These are phyloP conservation scores for Ophiostoma montium DNA, from an alignment of 2,329 filamentous ascomycete genomes.

Conservation along the genomic window DNA sequence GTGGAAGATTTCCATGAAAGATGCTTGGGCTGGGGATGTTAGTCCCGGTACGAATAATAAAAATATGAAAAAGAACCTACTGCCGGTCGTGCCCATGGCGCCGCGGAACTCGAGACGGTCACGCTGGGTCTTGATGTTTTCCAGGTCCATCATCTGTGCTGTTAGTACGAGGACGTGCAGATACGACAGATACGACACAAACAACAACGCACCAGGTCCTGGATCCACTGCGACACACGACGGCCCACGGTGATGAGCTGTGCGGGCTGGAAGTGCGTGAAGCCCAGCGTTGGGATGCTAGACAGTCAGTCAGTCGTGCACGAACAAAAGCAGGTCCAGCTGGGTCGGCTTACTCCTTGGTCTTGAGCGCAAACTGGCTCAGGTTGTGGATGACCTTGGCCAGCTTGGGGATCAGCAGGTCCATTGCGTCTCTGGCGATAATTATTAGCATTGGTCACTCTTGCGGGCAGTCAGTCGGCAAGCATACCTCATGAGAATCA, in stretches of 20 bases:
- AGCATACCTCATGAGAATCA: slow-evolving; percentile 49
- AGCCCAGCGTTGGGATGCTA: slow-evolving; percentile 12
- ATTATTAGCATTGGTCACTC: neutral
- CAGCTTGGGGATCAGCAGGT: slow-evolving; percentile 64
- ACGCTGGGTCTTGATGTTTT: slow-evolving; percentile 55
- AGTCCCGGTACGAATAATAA: slow-evolving; percentile 20
- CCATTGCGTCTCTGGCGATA: slow-evolving; percentile 48
- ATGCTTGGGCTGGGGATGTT: slow-evolving; percentile 24
- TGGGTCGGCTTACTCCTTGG: slow-evolving; percentile 6
- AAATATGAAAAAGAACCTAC: neutral
- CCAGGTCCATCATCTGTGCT: slow-evolving; percentile 43
- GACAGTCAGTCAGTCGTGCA: slow-evolving; percentile 18
- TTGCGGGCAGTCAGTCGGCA: neutral
- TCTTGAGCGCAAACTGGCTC: slow-evolving; percentile 51
- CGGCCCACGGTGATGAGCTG: slow-evolving; percentile 50
- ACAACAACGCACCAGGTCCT: slow-evolving; percentile 43
- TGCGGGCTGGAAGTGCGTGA: slow-evolving; percentile 55
- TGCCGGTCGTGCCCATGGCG: slow-evolving; percentile 28
- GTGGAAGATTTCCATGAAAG: slow-evolving; percentile 30
- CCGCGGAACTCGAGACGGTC: slow-evolving; percentile 62
- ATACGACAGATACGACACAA: too few relatives aligned
- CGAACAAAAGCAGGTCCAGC: neutral
- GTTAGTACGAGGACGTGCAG: neutral
- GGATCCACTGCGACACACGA: slow-evolving; percentile 57
- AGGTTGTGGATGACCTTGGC: slow-evolving; percentile 68